phyloP scores from a whole-genome alignment of 2,329 filamentous ascomycete species.

The Scedosporium dehoogii region DNA sequence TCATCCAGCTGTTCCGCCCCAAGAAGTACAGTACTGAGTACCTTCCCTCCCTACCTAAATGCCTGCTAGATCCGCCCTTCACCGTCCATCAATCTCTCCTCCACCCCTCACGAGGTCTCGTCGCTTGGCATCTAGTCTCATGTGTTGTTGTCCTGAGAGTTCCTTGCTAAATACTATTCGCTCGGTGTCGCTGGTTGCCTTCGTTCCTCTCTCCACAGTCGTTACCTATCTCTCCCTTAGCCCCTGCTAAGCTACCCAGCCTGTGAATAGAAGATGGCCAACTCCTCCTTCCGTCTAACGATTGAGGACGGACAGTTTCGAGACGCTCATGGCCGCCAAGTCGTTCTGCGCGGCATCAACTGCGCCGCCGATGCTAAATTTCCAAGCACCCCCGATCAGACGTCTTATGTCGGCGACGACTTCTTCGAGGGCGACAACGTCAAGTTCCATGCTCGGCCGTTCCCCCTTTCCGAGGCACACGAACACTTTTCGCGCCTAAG shows the following conservation, averaged over 20 bases:
- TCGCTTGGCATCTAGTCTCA: background rate
- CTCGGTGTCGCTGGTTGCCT: background rate
- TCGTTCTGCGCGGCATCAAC: conserved; percentile 89
- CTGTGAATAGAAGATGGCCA: background rate
- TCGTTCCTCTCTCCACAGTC: background rate
- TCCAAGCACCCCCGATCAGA: conserved; percentile 69
- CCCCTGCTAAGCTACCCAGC: background rate
- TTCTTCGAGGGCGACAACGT: conserved; percentile 94
- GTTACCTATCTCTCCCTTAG: background rate
- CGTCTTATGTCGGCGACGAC: conserved; percentile 64
- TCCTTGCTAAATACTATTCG: background rate
- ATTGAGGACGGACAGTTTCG: conserved; percentile 83
- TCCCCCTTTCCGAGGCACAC: conserved; percentile 71
- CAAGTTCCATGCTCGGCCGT: conserved; percentile 79
- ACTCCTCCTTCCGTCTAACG: conserved; percentile 54
- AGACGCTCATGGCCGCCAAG: conserved; percentile 71
- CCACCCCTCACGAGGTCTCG: background rate
- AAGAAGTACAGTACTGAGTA: too few relatives aligned
- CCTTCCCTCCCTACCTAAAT: background rate
- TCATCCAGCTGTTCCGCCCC: background rate
- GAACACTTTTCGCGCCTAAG: conserved; percentile 78
- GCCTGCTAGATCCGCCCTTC: background rate
- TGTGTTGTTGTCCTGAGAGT: background rate
- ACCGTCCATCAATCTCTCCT: background rate
- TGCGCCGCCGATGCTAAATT: conserved; percentile 85